Evolutionary conservation across 2,329 filamentous ascomycete species (phyloP).

Genomic region (Harringtonia lauricola): DNA sequence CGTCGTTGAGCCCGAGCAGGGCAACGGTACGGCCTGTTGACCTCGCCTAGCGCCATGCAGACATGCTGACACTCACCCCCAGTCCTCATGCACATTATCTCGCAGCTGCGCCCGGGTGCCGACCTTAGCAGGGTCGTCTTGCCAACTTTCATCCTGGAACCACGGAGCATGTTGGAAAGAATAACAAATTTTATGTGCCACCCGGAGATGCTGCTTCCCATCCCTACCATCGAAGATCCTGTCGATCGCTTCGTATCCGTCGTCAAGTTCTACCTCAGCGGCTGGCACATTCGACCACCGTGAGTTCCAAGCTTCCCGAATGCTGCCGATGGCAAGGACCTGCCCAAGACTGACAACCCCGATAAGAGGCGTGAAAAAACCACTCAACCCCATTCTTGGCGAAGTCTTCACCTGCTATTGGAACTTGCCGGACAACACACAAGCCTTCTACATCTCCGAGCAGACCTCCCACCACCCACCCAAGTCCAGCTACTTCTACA

Average conservation of each 20-base stretch:
- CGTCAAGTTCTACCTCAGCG: constrained; percentile 95
- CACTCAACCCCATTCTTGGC: constrained; percentile 89
- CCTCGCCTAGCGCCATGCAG: background rate
- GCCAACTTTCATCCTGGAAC: constrained; percentile 96
- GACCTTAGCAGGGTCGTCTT: constrained; percentile 90
- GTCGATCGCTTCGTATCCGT: constrained; percentile 84
- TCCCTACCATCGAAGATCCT: constrained; percentile 80
- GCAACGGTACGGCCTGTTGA: constrained; percentile 58
- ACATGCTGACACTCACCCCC: constrained; percentile 1
- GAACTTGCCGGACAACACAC: constrained; percentile 76
- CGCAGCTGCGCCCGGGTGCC: constrained; percentile 87
- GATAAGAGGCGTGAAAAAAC: constrained; percentile 94
- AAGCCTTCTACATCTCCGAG: constrained; percentile 91
- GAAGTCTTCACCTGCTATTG: constrained; percentile 94
- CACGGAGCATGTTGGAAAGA: constrained; percentile 92
- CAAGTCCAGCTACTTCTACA: constrained; percentile 98
- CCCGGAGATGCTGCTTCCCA: constrained; percentile 85
- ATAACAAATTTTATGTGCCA: constrained; percentile 99
- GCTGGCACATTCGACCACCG: constrained; percentile 98
- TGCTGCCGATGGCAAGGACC: background rate
- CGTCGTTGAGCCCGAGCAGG: constrained; percentile 82
- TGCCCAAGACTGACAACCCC: background rate
- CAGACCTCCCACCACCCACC: constrained; percentile 97
- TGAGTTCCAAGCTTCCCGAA: constrained; percentile 35
- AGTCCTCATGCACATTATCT: constrained; percentile 97